Evolutionary conservation across 2,329 filamentous ascomycete species (phyloP), one percentile per base, ranked within the genome.

Genomic region (Onygenales sp.): DNA sequence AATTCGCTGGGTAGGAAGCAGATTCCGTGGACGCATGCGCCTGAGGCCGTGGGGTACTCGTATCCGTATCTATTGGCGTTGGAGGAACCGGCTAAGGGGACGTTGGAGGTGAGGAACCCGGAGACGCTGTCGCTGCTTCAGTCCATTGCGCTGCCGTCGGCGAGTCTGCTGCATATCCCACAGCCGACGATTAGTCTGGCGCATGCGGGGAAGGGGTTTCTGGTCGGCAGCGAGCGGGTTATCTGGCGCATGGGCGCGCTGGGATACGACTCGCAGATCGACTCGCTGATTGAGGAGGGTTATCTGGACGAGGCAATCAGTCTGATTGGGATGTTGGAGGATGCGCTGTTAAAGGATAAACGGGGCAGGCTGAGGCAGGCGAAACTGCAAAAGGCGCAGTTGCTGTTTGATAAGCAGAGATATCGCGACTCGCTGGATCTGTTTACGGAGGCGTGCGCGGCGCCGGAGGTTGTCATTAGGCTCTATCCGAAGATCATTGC

Each of bases 161-260:
- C 92, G 1, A 87, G 81, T 35, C 84, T 91, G 57, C 76, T 98
- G 54, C 89, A 97, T 67, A 93, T 97, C 31, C 89, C 91, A 0
- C 90, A 94, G 49, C 91, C 92, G 0, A 95, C 89, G 17, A 86
- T 92, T 58, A 95, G 92, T 64, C 76, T 98, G n/a, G 89, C 92
- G 0, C 93, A 98, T 71, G 91, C 90, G 0, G 93, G 89, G 3
- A 98, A 98, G 67, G 92, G 91, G 0, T 98, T 98, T 62, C 80
- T 97, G 55, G 90, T 97, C 50, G 86, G 86, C 17, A 96, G 92
- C 65, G 93, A 97, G 53, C 80, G 93, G 44, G 86, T 81, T 36
- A 87, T 98, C 39, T 98, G 93, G 93, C 86, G 93, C 61, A 97
- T 98, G 93, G 88, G 85, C 58, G 87, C 92, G 3, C 83, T 91